Evolutionary conservation across 73 alveolate species (phyloP).

Genomic region (Paramecium sexaurelia): DNA sequence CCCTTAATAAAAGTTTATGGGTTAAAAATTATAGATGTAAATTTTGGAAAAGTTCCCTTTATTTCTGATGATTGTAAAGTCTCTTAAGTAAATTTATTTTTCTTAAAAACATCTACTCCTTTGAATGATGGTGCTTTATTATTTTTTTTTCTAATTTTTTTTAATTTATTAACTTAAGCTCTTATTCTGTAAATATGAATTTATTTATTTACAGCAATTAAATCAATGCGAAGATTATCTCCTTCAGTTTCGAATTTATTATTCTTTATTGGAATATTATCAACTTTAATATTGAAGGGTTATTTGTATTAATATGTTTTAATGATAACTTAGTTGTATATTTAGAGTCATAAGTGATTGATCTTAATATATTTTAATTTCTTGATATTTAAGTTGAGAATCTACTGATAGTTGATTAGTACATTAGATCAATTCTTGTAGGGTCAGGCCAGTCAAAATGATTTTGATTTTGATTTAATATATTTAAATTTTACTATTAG

Average conservation of each 20-base stretch:
- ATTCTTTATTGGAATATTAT: not conserved
- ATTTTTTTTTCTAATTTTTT: not conserved
- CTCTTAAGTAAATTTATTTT: constrained; percentile 14
- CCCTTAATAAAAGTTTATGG: constrained; percentile 33
- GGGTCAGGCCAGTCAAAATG: constrained; percentile 56
- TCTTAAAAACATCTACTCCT: not conserved
- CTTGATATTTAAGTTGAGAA: not conserved
- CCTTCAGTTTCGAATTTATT: not conserved
- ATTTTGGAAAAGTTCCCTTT: constrained; percentile 14
- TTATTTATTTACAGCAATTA: not conserved
- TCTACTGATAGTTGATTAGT: constrained; percentile 1
- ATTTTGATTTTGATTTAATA: not conserved
- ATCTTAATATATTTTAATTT: not conserved
- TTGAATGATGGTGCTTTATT: not conserved
- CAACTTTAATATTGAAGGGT: not conserved
- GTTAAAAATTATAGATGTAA: not conserved
- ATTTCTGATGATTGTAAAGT: constrained; percentile 17
- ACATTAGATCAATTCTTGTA: constrained; percentile 1
- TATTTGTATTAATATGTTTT: not conserved
- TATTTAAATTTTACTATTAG: not conserved
- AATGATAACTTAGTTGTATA: not conserved
- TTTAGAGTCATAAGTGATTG: constrained; percentile 46
- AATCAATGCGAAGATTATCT: not conserved
- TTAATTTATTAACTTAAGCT: not conserved
- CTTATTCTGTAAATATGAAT: not conserved